These are phyloP conservation scores for Cutaneotrichosporon curvatum DNA, from an alignment of 1,284 basidiomycete species.

Conservation along the genomic window DNA sequence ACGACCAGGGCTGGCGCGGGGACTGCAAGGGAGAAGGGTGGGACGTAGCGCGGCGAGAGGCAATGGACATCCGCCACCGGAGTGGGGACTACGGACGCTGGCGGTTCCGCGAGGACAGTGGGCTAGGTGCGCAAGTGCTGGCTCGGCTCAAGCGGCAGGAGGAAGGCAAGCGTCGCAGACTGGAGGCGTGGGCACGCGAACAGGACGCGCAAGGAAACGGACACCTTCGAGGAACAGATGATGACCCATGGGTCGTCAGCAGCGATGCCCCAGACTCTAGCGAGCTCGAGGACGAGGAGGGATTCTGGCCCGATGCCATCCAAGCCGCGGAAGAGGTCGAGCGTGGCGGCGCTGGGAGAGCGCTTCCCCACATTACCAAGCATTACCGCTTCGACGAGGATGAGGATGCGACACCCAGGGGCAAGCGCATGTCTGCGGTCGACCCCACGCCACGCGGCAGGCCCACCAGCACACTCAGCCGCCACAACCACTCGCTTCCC, in stretches of 20 bases:
- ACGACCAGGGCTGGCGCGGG: constrained; percentile 21
- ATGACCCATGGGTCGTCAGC: neutral
- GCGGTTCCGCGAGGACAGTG: constrained; percentile 20
- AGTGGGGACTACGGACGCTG: constrained; percentile 30
- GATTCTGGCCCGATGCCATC: neutral
- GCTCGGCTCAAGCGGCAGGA: neutral
- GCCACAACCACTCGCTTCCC: too few species aligned
- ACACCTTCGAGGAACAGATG: neutral
- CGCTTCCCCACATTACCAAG: neutral
- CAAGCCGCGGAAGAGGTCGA: neutral
- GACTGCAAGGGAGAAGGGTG: constrained; percentile 8
- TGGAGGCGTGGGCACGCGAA: neutral
- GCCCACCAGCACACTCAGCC: too few species aligned
- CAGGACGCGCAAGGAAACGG: too few species aligned
- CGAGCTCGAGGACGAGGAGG: constrained; percentile 5
- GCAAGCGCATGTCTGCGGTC: neutral
- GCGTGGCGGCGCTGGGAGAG: neutral
- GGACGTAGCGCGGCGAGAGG: constrained; percentile 11
- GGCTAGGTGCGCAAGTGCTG: constrained; percentile 2
- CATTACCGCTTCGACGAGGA: neutral
- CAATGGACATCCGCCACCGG: constrained; percentile 18
- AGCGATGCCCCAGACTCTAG: constrained; percentile 6
- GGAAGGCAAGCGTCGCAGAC: neutral
- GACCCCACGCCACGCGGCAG: too few species aligned
- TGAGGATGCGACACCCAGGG: neutral